Evolutionary conservation across 441 rosid genomes (phyloP).

Genomic region (Pelargonium australe): DNA sequence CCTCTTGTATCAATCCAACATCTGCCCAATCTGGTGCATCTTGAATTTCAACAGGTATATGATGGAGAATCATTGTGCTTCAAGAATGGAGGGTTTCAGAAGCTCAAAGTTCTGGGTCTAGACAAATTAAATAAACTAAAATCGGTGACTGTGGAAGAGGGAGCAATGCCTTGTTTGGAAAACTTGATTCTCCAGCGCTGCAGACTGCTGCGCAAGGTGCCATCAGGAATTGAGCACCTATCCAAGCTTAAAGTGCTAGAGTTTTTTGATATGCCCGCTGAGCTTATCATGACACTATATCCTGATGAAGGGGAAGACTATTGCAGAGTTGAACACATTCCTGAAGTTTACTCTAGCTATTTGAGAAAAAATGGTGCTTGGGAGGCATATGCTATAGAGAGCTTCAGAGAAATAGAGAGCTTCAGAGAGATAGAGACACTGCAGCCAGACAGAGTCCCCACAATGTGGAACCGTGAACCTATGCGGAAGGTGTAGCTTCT

Average conservation of each 20-base stretch:
- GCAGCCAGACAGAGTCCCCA: too few relatives aligned
- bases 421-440: too few relatives aligned
- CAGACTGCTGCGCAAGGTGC: conserved; percentile 28
- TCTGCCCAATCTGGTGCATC: conserved; percentile 31
- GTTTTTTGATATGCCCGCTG: conserved; percentile 35
- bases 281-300: conserved; percentile 26
- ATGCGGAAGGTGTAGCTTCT: too few relatives aligned
- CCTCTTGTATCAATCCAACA: conserved; percentile 28
- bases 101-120: conserved; percentile 34
- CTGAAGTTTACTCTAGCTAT: conserved; percentile 30
- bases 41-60: conserved; percentile 34
- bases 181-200: conserved; percentile 34
- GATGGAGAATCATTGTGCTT: conserved; percentile 27
- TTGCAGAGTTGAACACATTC: conserved; percentile 26
- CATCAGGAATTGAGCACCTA: conserved; percentile 37
- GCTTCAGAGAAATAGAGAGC: background rate
- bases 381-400: background rate
- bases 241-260: conserved; percentile 26
- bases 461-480: too few relatives aligned
- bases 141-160: conserved; percentile 23
- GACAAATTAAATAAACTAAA: conserved; percentile 31
- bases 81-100: conserved; percentile 27
- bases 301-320: conserved; percentile 33
- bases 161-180: conserved; percentile 37
- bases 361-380: conserved; percentile 6